phyloP scores from a whole-genome alignment of 75 land plant species.

The Gnetum montanum region DNA sequence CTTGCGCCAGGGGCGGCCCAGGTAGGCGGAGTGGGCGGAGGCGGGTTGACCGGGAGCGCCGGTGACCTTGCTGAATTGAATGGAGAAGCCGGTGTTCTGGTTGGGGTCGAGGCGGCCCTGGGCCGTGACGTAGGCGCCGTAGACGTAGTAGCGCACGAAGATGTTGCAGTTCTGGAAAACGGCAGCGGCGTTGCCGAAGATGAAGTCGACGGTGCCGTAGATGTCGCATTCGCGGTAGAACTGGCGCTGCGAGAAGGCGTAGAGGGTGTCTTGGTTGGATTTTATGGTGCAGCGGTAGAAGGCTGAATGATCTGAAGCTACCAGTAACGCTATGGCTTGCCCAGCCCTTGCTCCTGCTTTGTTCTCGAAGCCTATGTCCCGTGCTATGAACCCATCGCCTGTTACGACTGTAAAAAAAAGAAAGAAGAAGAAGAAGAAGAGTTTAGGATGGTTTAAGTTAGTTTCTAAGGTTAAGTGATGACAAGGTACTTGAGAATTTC shows the following conservation, averaged over 20 bases:
- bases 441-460: too few relatives aligned
- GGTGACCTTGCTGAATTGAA: conserved; percentile 16
- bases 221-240: conserved; percentile 30
- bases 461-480: too few relatives aligned
- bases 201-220: conserved; percentile 27
- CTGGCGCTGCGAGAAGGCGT: conserved; percentile 23
- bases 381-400: conserved; percentile 24
- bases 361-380: conserved; percentile 23
- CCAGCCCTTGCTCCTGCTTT: conserved; percentile 24
- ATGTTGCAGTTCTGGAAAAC: conserved; percentile 29
- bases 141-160: background rate
- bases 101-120: conserved; percentile 20
- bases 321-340: conserved; percentile 25
- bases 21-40: conserved; percentile 8
- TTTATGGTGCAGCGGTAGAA: conserved; percentile 21
- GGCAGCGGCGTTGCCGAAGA: conserved; percentile 23
- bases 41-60: conserved; percentile 8
- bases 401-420: conserved; percentile 15
- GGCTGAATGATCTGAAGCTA: conserved; percentile 16
- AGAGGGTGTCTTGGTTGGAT: conserved; percentile 28
- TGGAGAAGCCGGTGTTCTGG: conserved; percentile 23
- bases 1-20: conserved; percentile 25
- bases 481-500: too few relatives aligned
- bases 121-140: conserved; percentile 15
- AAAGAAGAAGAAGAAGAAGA: too few relatives aligned